These are phyloP conservation scores for Hymenoscyphus albidus DNA, from an alignment of 2,329 filamentous ascomycete species.

Conservation along the genomic window DNA sequence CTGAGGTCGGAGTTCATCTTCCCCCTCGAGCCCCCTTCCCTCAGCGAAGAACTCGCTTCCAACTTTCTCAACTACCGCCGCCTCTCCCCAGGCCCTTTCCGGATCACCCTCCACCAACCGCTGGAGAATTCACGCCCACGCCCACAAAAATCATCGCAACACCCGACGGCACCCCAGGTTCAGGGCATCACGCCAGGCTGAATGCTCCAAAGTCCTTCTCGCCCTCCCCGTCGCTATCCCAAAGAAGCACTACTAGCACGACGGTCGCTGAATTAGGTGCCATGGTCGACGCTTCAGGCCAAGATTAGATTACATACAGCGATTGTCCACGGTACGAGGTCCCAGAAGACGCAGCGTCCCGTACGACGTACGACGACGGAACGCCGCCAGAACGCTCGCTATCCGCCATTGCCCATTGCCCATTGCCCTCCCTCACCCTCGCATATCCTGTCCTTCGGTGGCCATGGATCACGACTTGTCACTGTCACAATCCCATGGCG, in stretches of 20 bases:
- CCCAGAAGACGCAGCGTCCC: neutral
- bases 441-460: conserved; percentile 1
- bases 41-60: neutral
- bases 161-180: neutral
- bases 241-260: neutral
- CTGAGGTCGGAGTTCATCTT: neutral
- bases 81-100: neutral
- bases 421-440: neutral
- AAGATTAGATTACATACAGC: conserved; percentile 1
- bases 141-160: neutral
- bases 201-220: neutral
- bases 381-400: neutral
- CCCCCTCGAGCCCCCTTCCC: neutral
- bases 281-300: conserved; percentile 2
- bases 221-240: neutral
- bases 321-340: conserved; percentile 1
- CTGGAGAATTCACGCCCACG: neutral
- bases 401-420: neutral
- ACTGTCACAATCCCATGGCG: conserved; percentile 86
- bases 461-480: conserved; percentile 87
- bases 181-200: neutral
- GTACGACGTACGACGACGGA: neutral
- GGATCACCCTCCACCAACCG: neutral
- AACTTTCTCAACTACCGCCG: neutral
- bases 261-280: neutral